Base-by-base conservation (phyloP, 345 rosid genomes). In the Gossypium thurberi region DNA sequence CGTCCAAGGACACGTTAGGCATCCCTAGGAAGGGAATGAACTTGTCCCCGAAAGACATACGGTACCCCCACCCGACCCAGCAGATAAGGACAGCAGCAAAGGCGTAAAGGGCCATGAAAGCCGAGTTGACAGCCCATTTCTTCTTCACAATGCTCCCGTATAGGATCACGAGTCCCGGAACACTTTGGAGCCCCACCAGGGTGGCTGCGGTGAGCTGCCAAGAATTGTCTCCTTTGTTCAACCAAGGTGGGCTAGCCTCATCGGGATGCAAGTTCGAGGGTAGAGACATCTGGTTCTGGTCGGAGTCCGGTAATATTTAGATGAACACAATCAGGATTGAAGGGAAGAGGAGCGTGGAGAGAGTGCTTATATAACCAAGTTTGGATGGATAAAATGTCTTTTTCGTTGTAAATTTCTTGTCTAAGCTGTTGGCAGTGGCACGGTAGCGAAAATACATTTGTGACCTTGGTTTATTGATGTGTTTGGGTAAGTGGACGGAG, bases 61-160 rank as follows among this genome's bases (percentile, higher is more conserved):
- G 80, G 80, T 85, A 85, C 14, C 88, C 89, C 93, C 90, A 89
- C 1, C 85, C 80, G 37, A 89, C 88, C 91, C 91, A 89, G 61
- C 91, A 87, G 0, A 89, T 72, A 2, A 85, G 79, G 17, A 87
- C 90, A 18, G 87, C 83, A 0, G 90, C 91, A 33, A 89, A 89
- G 11, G 94, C 88, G 65, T 86, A 84, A 9, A 89, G 84, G 46
- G 91, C 91, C 91, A 89, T 85, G 82, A 87, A 87, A 13, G 91
- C 94, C 8, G 87, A 87, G 85, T 89, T 87, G 13, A 89, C 91
- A 0, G 90, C 94, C 91, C 94, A 87, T 75, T 89, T 87, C 86
- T 89, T 89, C 71, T 89, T 89, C 11, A 89, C 88, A 9, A 86
- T 85, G 84, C 90, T 85, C 0, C 90, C 90, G 69, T 87, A 86